Base-by-base conservation (phyloP, 345 rosid genomes). In the Angophora floribunda region DNA sequence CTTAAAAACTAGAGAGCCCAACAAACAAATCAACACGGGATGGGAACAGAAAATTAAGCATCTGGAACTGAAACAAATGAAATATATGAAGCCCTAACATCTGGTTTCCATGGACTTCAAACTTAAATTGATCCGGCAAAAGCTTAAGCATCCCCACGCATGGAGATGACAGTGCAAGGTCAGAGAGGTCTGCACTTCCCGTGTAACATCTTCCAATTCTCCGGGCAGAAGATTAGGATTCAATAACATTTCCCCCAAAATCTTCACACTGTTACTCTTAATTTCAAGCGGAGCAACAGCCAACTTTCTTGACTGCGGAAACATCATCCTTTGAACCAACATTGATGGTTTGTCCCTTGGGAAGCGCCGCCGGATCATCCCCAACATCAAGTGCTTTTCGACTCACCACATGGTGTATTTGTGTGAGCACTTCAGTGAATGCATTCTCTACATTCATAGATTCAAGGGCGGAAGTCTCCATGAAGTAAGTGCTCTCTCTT, bases 401-500 rank as follows among this genome's bases (percentile, higher is more conserved):
- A 93, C 97, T 93, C 4, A 93, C 96, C 14, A 96, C 97, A n/a
- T 89, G 97, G 89, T 97, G 92, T 87, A 97, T 97, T 86, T 95
- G 97, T 70, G 96, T 93, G 52, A 97, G 95, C 88, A 96, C 96
- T 90, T 96, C 92, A 12, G 97, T 95, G 92, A 97, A 96, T 80
- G 99, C 96, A 91, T 95, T 92, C 91, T 96, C 99, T 1, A 96
- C 99, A 67, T 96, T 95, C 93, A 94, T 44, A 6, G 98, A 94
- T 87, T 97, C 98, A 2, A 97, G 97, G 36, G 99, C 98, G 84
- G 99, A 97, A 61, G 97, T 97, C 94, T 97, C 99, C 95, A 97
- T 97, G 88, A 96, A 97, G 94, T 89, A 94, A 17, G 97, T 95
- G 86, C 86, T 95, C 89, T 95, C 98, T 89, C 93, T 93, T 90